A percentile compares a stretch with the other conserved stretches of the same genome.
Conservation (phyloP, 805 yeast species). For the Lipomyces kockii region DNA sequence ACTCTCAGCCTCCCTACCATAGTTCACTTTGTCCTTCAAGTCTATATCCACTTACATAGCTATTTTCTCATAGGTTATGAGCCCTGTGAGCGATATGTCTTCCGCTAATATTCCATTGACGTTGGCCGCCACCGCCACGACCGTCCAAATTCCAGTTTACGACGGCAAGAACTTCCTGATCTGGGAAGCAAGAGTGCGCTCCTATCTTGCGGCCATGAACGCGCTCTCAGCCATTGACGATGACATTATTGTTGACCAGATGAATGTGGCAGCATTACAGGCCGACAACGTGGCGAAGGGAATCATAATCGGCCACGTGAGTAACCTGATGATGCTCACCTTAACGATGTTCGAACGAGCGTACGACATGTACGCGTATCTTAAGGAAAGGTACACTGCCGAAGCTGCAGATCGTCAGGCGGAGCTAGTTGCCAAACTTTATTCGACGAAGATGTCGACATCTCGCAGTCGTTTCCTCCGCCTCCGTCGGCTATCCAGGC, state of each 20-base stretch:
- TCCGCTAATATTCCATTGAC: not conserved
- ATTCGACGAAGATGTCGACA: not conserved
- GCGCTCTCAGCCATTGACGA: not conserved
- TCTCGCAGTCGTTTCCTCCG: too few relatives aligned
- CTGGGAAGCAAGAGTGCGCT: not conserved
- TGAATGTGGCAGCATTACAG: not conserved
- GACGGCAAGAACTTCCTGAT: not conserved
- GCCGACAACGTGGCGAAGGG: not conserved
- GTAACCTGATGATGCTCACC: not conserved
- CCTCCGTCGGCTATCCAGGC: too few relatives aligned
- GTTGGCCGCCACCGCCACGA: not conserved
- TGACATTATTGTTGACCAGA: not conserved
- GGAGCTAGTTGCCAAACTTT: not conserved
- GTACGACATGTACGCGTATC: not conserved
- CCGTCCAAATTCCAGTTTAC: not conserved
- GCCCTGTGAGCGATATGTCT: not conserved
- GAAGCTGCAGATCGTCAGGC: not conserved
- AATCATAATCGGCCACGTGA: not conserved
- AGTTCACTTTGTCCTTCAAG: not conserved
- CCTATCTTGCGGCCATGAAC: not conserved
- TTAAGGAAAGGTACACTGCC: not conserved
- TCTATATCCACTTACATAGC: not conserved
- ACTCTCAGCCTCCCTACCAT: too few relatives aligned
- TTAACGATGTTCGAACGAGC: not conserved
- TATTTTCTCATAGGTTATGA: constrained; percentile 2